Evolutionary conservation across 2,329 filamentous ascomycete genomes (phyloP), one percentile per base, ranked within the genome.

Genomic region (Rosellinia necatrix): DNA sequence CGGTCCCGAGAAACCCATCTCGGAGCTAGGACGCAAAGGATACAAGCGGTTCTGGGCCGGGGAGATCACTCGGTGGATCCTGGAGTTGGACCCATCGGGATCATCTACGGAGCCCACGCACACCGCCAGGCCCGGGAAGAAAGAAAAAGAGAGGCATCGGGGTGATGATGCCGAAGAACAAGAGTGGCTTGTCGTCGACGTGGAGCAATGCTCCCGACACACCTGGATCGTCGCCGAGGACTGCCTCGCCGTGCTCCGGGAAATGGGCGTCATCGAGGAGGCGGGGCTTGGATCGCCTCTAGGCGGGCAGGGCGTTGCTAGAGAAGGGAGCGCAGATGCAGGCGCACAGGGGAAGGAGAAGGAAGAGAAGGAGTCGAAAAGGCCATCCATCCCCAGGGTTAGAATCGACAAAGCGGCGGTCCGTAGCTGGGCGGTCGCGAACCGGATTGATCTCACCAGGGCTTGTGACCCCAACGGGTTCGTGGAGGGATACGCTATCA

Each of bases 1-100:
- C 30, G 93, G 94, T 0, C 94, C 94, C 0, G 94, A 99, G 76
- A 94, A 96, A 71, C 94, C 93, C 8, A 87, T 97, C 40, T 94
- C 90, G 17, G 89, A 93, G 59, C 81, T 96, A 43, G 93, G 93
- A 1, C 84, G 85, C 64, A 89, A 85, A 67, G 91, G 91, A 3
- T 97, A 97, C 74, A 81, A 82, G 64, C 81, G 89, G 5, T 97
- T 90, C 74, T 97, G 93, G 93, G 86, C 88, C 1, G 87, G 88
- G 38, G 90, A 94, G 64, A 86, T 97, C 59, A 87, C 88, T 5
- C 81, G 91, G n/a, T 90, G 82, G 81, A 64, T 88, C 6, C 70
- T 87, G 7, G 66, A 67, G 21, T 61, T 81, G 2, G 73, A 77
- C 15, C 61, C 82, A n/a, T 71, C 69, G 41, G 68, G 64, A 9